phyloP scores from a whole-genome alignment of 768 basidiomycete species.

The Psilocybe azurescens region DNA sequence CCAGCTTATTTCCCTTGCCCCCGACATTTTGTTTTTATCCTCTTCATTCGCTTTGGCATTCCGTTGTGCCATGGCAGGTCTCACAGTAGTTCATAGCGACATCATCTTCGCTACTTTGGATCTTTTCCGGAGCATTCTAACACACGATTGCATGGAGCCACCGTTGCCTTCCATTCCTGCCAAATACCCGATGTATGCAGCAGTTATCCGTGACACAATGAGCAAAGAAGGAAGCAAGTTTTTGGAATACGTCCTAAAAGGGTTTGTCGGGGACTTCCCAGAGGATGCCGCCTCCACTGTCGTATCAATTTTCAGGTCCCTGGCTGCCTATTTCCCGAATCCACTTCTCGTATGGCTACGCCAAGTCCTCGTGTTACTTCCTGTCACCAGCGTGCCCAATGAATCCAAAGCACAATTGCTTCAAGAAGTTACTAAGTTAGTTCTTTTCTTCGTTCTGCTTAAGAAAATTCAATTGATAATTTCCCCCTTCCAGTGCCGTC shows the following conservation, averaged over 20 bases:
- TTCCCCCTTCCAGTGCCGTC: slow-evolving; percentile 54
- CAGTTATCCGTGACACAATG: slow-evolving; percentile 63
- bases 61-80: slow-evolving; percentile 73
- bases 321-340: slow-evolving; percentile 69
- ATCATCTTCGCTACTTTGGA: slow-evolving; percentile 85
- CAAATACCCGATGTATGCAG: slow-evolving; percentile 66
- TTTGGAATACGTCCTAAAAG: slow-evolving; percentile 69
- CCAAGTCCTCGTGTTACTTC: slow-evolving; percentile 71
- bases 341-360: slow-evolving; percentile 79
- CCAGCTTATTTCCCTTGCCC: slow-evolving; percentile 67
- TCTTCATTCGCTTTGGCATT: slow-evolving; percentile 80
- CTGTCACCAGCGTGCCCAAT: slow-evolving; percentile 60
- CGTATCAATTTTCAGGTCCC: slow-evolving; percentile 76
- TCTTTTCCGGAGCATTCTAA: slow-evolving; percentile 74
- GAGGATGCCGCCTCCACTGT: slow-evolving; percentile 80
- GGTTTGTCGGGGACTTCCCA: slow-evolving; percentile 87
- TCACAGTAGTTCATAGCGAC: slow-evolving; percentile 84
- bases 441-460: slow-evolving; percentile 23
- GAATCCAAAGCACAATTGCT: slow-evolving; percentile 77
- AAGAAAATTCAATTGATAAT: slow-evolving; percentile 3
- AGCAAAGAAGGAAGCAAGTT: slow-evolving; percentile 78
- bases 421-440: slow-evolving; percentile 75
- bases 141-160: slow-evolving; percentile 69
- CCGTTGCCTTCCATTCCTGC: slow-evolving; percentile 49
- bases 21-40: slow-evolving; percentile 82